Evolutionary conservation across 164 flowering plant species (phyloP).

Genomic region (Kingdonia uniflora): DNA sequence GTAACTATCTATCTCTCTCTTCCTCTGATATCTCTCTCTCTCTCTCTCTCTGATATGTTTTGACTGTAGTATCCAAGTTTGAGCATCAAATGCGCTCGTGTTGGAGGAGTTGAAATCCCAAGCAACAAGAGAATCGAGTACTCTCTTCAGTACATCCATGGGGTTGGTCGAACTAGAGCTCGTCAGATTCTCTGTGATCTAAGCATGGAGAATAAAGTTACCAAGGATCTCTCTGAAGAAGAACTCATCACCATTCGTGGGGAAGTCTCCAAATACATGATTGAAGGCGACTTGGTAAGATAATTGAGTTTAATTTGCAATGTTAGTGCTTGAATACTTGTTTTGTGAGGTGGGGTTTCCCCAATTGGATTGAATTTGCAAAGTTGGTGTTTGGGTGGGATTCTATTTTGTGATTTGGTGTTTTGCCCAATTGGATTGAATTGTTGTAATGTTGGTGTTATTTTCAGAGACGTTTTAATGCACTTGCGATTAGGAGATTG

Average conservation of each 20-base stretch:
- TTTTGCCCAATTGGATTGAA: not conserved
- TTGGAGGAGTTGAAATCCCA: conserved; percentile 95
- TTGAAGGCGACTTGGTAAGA: conserved; percentile 87
- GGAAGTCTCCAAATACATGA: conserved; percentile 87
- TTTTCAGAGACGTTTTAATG: conserved; percentile 81
- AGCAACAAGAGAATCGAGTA: conserved; percentile 75
- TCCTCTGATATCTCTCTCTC: too few species aligned
- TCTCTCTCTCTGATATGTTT: not conserved
- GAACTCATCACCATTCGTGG: conserved; percentile 69
- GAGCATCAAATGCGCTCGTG: conserved; percentile 70
- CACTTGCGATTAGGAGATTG: conserved; percentile 64
- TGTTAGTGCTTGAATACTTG: not conserved
- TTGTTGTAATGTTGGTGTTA: not conserved
- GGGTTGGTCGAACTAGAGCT: conserved; percentile 69
- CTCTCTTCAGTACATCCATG: conserved; percentile 90
- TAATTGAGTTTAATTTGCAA: not conserved
- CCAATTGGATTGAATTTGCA: too few species aligned
- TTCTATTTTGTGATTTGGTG: not conserved
- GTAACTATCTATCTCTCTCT: too few species aligned
- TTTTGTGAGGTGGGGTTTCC: too few species aligned
- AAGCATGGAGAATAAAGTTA: conserved; percentile 62
- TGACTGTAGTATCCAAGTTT: conserved; percentile 35
- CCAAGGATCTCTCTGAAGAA: conserved; percentile 72
- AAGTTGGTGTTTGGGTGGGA: not conserved
- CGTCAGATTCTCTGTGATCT: conserved; percentile 61